Evolutionary conservation across 1,284 basidiomycete species (phyloP), one percentile per base, ranked within the genome.

Genomic region (Exobasidium rhododendri): DNA sequence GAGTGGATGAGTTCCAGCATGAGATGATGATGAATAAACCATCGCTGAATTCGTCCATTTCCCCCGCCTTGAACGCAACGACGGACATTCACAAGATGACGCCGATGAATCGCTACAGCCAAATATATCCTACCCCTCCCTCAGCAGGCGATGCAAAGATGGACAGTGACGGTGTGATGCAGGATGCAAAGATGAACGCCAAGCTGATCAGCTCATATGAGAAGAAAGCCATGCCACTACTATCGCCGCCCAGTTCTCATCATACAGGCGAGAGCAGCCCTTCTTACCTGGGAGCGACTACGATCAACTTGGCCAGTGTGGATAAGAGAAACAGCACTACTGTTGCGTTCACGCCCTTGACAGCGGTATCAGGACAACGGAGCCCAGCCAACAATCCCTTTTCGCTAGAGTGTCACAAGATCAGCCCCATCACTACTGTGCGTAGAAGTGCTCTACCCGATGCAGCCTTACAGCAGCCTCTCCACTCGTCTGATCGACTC

Each of bases 351-450:
- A 14, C 47, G 4, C n/a, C 26, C 13, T 4, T 50, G 14, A 24
- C 24, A 3, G 20, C 47, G 4, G 24, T 17, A 5, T 50, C 47
- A 26, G n/a, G 13, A 26, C 47, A 50, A 24, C 47, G 26, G 13
- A 55, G 59, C 20, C 40, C 20, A 35, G 40, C 35, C 10, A 58
- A 63, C 53, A 75, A 75, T 57, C 73, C 73, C 2, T 75, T 75
- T 59, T 73, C 68, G 44, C 65, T 75, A 24, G 71, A 75, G 55
- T 65, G 69, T 52, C 73, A 75, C 65, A 73, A 71, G 62, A 70
- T 74, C 53, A 68, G 67, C 45, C 72, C 72, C 2, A 66, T 64
- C 50, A 65, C 63, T 46, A 65, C 57, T 13, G 53, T 40, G 10
- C 10, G 17, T 7, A 40, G 35, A 40, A 50, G 26, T 4, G 14